Evolutionary conservation across 2,329 filamentous ascomycete genomes (phyloP), one percentile per base, ranked within the genome.

Genomic region (Myriangium duriaei): DNA sequence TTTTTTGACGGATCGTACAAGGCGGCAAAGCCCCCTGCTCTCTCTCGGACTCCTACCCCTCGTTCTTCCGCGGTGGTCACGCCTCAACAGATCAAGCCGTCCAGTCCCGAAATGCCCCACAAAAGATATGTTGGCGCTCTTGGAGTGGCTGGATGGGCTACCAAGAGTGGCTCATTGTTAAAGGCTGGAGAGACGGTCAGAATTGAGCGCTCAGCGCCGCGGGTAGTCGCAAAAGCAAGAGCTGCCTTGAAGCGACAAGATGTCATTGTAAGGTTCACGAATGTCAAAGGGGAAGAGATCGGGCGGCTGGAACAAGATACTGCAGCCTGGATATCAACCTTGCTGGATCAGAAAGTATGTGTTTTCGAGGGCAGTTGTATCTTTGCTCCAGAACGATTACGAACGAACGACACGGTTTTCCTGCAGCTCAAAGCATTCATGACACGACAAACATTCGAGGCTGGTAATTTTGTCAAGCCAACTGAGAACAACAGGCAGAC

Each of bases 331-430:
- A 82, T 96, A 4, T 94, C 91, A 3, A 79, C 86, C 0, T 62
- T 98, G 48, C 76, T 96, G 36, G 91, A 98, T 52, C 86, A 96
- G 55, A 79, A 81, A 19, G 71, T 95, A 3, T 95, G 87, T 64
- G 72, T 64, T 14, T 93, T 98, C 44, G 82, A 93, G 48, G 91
- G 82, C 4, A 76, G 72, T 10, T 94, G 86, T 51, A 85, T 98
- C 2, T 96, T 82, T 57, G 83, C 83, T 0, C 87, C 87, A 0
- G 88, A 96, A 40, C 69, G 74, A 32, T 60, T 96, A 33, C 72
- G 83, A 34, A 91, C 87, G 6, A 94, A 93, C 51, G 91, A 98
- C 51, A 96, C 86, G 0, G 71, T 98, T n/a, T 93, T 88, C 50
- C 59, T 98, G 5, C 91, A 98, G 56, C 61, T 98, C 31, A 72